Base-by-base conservation (phyloP, 495 filamentous ascomycete species). In the Penicillium ucsense region DNA sequence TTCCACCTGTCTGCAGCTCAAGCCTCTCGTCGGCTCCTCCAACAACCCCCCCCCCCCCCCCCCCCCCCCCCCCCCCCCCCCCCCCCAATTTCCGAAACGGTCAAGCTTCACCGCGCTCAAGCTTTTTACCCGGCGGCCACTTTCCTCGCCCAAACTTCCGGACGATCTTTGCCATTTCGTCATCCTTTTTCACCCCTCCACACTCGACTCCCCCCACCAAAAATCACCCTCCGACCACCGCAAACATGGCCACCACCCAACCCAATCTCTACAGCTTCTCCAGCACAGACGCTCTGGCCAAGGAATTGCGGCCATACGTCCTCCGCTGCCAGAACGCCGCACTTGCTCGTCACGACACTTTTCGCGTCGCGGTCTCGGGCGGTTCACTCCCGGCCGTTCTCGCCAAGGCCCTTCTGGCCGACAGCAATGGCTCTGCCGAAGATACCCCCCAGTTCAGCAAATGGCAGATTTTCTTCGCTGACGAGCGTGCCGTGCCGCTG, bases 401-500 rank as follows among this genome's bases (percentile, higher is more conserved):
- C 27, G 88, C 89, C 12, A 76, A 77, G 51, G 86, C 89, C 3
- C 81, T 98, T 7, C 79, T 97, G 4, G 64, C 81, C 1, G 66
- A 73, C 1, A 66, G 79, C 11, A 70, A 76, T 48, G 79, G 75
- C 34, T 62, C 63, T 33, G 63, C 70, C 8, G 81, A 83, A 29
- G 82, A 88, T 49, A 72, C 68, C 6, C 66, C 89, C 46, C 72
- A 82, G 53, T 96, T 91, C 74, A 72, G 74, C 60, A 89, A 86
- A 60, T 98, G 92, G 92, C 85, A 97, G 55, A 85, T 98, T 61
- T 98, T 96, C 78, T 97, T 95, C 68, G 91, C 91, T 52, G 92
- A 98, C 57, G 92, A 98, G 77, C 87, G 92, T 54, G 84, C 84
- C 30, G 94, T 98, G 31, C 88, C 94, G 7, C 83, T 96, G 55